phyloP scores from a whole-genome alignment of 2,329 filamentous ascomycete species.

The Dactylellina leptospora region DNA sequence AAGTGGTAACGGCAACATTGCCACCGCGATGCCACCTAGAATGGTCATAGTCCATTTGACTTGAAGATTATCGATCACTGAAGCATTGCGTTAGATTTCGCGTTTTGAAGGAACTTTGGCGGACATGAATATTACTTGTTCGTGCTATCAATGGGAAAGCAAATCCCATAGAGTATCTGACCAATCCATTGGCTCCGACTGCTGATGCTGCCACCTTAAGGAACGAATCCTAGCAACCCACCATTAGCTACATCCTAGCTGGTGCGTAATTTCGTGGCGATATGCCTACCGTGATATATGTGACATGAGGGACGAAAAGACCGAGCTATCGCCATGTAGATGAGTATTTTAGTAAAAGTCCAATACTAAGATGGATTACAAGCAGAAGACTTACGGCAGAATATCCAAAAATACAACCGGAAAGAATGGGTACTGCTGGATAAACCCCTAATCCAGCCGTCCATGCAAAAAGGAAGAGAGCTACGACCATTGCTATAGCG shows the following conservation, averaged over 20 bases:
- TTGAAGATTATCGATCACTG: conserved; percentile 24
- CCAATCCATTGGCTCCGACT: conserved; percentile 7
- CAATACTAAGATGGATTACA: neutral
- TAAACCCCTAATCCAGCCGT: conserved; percentile 23
- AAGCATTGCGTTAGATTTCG: too few species aligned
- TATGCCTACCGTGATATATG: conserved; percentile 25
- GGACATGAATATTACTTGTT: conserved; percentile 16
- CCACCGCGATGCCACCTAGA: conserved; percentile 12
- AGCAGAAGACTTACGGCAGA: conserved; percentile 13
- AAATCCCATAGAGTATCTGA: conserved; percentile 20
- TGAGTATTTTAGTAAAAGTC: neutral
- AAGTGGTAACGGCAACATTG: conserved; percentile 23
- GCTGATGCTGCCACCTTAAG: conserved; percentile 8
- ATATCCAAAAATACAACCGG: conserved; percentile 24
- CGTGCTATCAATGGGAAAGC: conserved; percentile 17
- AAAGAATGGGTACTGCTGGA: conserved; percentile 7
- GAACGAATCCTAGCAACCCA: conserved; percentile 7
- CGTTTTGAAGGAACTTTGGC: too few species aligned
- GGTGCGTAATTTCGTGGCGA: neutral
- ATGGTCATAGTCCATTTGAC: conserved; percentile 35
- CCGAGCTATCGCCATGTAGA: too few species aligned
- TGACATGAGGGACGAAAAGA: conserved; percentile 12
- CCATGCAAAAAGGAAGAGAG: conserved; percentile 29
- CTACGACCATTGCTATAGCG: conserved; percentile 7
- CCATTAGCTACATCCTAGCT: neutral